A percentile compares a stretch with the other conserved stretches of the same genome.
These are phyloP conservation scores for Pseudogymnoascus sp. DNA, from an alignment of 2,329 filamentous ascomycete genomes.

Conservation along the genomic window DNA sequence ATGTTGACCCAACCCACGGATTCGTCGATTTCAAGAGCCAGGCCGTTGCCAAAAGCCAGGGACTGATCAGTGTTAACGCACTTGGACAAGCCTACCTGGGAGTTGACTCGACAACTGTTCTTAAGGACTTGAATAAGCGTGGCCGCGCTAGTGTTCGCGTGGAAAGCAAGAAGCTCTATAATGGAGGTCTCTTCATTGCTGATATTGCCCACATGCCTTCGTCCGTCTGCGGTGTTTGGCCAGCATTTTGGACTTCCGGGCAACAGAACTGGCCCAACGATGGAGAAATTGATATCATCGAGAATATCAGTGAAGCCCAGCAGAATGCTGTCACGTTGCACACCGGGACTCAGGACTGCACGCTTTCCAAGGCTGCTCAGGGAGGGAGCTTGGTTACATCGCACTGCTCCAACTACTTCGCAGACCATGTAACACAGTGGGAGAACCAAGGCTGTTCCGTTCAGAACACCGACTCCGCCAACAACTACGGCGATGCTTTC, in stretches of 20 bases:
- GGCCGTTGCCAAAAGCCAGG: conserved; percentile 50
- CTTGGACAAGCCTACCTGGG: conserved; percentile 41
- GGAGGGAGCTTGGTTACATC: conserved; percentile 11
- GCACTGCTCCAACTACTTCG: conserved; percentile 21
- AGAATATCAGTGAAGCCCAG: conserved; percentile 52
- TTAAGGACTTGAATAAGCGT: conserved; percentile 26
- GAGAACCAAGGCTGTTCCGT: conserved; percentile 22
- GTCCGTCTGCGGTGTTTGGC: conserved; percentile 17
- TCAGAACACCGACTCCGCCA: conserved; percentile 5
- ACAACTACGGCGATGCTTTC: conserved; percentile 25
- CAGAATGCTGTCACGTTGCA: conserved; percentile 19
- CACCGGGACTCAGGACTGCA: conserved; percentile 15
- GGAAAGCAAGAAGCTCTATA: conserved; percentile 36
- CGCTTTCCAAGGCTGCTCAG: conserved; percentile 32
- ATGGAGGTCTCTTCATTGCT: conserved; percentile 38
- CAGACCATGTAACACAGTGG: conserved; percentile 34
- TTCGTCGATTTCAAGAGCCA: conserved; percentile 62
- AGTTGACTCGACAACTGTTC: conserved; percentile 35
- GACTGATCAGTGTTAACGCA: conserved; percentile 45
- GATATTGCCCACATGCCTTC: conserved; percentile 42
- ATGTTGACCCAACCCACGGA: conserved; percentile 61
- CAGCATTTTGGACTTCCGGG: conserved; percentile 17
- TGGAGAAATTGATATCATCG: conserved; percentile 26
- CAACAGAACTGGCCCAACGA: conserved; percentile 25
- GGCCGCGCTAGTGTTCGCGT: conserved; percentile 40